phyloP scores from a whole-genome alignment of 2,329 filamentous ascomycete genomes.

The Neocucurbitaria cava region DNA sequence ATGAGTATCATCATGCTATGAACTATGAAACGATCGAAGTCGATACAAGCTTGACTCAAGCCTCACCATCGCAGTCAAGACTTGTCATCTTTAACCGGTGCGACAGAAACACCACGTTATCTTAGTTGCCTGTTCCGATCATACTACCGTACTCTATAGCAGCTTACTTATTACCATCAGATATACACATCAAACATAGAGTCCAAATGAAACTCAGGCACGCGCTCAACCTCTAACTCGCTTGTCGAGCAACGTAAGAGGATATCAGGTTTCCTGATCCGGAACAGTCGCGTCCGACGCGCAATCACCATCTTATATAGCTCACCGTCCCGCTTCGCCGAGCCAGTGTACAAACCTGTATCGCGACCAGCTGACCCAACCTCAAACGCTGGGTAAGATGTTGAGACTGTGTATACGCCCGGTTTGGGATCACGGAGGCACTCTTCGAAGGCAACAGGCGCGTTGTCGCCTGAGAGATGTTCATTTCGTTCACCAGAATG shows the following conservation, averaged over 20 bases:
- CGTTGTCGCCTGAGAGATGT: neutral
- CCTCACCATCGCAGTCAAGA: neutral
- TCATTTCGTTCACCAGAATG: neutral
- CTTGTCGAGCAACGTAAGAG: neutral
- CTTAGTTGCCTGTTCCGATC: neutral
- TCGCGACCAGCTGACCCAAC: constrained; percentile 1
- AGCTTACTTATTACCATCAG: neutral
- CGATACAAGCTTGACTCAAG: neutral
- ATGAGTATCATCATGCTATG: neutral
- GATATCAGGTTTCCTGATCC: constrained; percentile 3
- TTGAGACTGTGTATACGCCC: neutral
- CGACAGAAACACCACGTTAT: neutral
- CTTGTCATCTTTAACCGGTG: neutral
- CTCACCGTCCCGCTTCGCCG: neutral
- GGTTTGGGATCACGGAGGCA: neutral
- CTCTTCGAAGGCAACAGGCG: neutral
- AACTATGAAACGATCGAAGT: neutral
- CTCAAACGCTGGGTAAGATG: constrained; percentile 5
- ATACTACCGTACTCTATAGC: neutral
- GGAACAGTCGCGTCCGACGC: neutral
- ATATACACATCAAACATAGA: neutral
- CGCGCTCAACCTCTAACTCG: constrained; percentile 2
- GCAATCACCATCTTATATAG: neutral
- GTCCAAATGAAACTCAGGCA: neutral
- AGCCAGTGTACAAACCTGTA: neutral